Evolutionary conservation across 1,284 basidiomycete species (phyloP), one percentile per base, ranked within the genome.

Genomic region (Cutaneotrichosporon dermatis): DNA sequence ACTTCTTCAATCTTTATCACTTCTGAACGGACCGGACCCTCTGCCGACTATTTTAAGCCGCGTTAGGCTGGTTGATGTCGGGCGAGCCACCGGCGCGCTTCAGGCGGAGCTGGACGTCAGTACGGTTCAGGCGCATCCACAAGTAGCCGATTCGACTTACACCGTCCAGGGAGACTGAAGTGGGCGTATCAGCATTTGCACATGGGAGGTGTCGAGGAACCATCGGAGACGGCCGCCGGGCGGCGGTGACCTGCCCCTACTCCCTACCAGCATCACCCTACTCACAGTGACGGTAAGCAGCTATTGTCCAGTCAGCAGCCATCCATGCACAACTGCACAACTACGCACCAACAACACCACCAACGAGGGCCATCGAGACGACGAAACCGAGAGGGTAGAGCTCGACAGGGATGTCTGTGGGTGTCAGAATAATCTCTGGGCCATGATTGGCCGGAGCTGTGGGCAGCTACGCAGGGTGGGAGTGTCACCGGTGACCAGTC

Each of bases 361-460:
- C 76, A 45, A 73, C 62, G 62, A 73, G 62, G 37, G 69, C 76
- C 37, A 69, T 70, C 40, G 60, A 69, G 33, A 76, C 75, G 61
- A 76, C 71, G 52, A 76, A 74, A 34, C 68, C 72, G 66, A 78
- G 75, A 8, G 76, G 76, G 67, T 77, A 78, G 34, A 77, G 71
- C 68, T 78, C 76, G 57, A 76, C 71, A 52, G 76, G 76, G 53
- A 78, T 69, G 65, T 78, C 76, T 77, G 57, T 46, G 15, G 25
- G 39, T 53, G 51, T 42, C 7, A 36, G 50, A 36, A 36, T 44
- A 42, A 51, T 51, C 13, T 36, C 10, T 25, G 36, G 35, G n/a
- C n/a, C 36, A 10, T 44, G 41, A 33, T 43, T 40, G 16, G 52
- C 45, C 16, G 10, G 16, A 25, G 44, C 34, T 25, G 25, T 25